phyloP scores from a whole-genome alignment of 1,284 basidiomycete species.

The Prillingera fragicola region DNA sequence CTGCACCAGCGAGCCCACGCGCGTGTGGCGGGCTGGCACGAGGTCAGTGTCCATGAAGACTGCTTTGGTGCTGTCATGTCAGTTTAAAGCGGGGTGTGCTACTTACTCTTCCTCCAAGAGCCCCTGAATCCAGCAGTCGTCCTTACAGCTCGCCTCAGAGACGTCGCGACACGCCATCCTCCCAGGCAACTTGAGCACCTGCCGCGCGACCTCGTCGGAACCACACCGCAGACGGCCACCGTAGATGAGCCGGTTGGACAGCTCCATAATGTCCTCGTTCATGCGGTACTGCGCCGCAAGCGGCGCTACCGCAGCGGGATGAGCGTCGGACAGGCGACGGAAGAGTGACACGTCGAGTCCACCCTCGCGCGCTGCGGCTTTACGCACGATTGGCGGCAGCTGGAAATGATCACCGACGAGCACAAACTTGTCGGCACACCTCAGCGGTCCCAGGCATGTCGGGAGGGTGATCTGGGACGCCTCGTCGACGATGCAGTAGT shows the following conservation, averaged over 20 bases:
- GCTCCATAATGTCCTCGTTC: slow-evolving; percentile 91
- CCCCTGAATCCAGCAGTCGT: slow-evolving; percentile 64
- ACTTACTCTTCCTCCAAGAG: slow-evolving; percentile 62
- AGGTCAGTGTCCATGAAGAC: slow-evolving; percentile 89
- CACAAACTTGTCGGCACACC: slow-evolving; percentile 83
- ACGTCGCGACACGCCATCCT: slow-evolving; percentile 39
- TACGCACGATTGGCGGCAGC: slow-evolving; percentile 85
- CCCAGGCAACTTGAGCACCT: slow-evolving; percentile 57
- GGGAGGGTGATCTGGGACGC: slow-evolving; percentile 97
- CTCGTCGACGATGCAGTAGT: slow-evolving; percentile 97
- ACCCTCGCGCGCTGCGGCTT: slow-evolving; percentile 67
- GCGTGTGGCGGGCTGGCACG: slow-evolving; percentile 68
- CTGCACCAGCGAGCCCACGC: slow-evolving; percentile 80
- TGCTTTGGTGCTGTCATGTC: slow-evolving; percentile 62
- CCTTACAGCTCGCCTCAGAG: slow-evolving; percentile 27
- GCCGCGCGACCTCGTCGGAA: slow-evolving; percentile 61
- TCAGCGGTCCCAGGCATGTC: slow-evolving; percentile 86
- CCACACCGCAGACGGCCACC: slow-evolving; percentile 72
- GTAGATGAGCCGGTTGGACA: slow-evolving; percentile 89
- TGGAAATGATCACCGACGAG: slow-evolving; percentile 97
- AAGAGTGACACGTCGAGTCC: slow-evolving; percentile 90
- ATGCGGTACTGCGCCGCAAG: slow-evolving; percentile 89
- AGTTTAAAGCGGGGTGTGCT: slow-evolving; percentile 1
- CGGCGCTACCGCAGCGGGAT: slow-evolving; percentile 75
- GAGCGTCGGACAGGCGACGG: slow-evolving; percentile 74